Evolutionary conservation across 2,329 filamentous ascomycete genomes (phyloP).

Genomic region (Dactylellina haptotyla): DNA sequence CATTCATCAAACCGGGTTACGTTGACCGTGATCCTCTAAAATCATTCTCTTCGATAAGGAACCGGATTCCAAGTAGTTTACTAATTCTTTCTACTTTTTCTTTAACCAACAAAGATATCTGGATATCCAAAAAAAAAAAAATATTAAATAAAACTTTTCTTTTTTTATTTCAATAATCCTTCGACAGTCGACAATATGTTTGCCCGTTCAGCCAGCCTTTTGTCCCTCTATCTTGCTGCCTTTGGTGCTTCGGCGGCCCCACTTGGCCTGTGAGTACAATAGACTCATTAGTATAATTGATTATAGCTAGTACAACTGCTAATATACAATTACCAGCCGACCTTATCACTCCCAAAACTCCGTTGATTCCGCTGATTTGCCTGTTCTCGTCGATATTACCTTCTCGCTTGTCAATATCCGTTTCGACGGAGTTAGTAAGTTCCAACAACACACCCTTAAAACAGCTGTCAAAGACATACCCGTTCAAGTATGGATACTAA

Average conservation of each 20-base stretch:
- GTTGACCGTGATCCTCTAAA: slow-evolving; percentile 2
- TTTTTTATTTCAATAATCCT: slow-evolving; percentile 11
- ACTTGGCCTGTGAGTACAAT: no score
- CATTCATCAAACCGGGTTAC: slow-evolving; percentile 1
- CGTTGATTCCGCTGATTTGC: not conserved
- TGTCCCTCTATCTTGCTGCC: slow-evolving; percentile 34
- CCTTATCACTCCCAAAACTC: slow-evolving; percentile 14
- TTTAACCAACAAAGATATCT: slow-evolving; percentile 16
- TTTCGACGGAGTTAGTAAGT: slow-evolving; percentile 24
- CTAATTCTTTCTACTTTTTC: not conserved
- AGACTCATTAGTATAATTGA: no score
- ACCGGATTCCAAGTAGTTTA: slow-evolving; percentile 9
- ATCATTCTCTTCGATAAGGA: not conserved
- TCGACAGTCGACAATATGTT: slow-evolving; percentile 17
- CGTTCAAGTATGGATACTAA: slow-evolving; percentile 17
- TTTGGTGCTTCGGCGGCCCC: slow-evolving; percentile 30
- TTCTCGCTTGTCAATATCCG: slow-evolving; percentile 3
- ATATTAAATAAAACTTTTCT: not conserved
- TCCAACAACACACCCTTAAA: not conserved
- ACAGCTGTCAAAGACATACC: not conserved
- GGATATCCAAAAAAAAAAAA: slow-evolving; percentile 22
- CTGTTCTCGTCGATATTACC: slow-evolving; percentile 31
- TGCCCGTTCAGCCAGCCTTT: slow-evolving; percentile 20
- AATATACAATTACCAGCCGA: slow-evolving; percentile 1
- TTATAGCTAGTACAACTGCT: not conserved